A percentile compares a stretch with the other conserved stretches of the same genome.
Evolutionary conservation across 768 basidiomycete genomes (phyloP).

Genomic region (Jaapia argillacea): DNA sequence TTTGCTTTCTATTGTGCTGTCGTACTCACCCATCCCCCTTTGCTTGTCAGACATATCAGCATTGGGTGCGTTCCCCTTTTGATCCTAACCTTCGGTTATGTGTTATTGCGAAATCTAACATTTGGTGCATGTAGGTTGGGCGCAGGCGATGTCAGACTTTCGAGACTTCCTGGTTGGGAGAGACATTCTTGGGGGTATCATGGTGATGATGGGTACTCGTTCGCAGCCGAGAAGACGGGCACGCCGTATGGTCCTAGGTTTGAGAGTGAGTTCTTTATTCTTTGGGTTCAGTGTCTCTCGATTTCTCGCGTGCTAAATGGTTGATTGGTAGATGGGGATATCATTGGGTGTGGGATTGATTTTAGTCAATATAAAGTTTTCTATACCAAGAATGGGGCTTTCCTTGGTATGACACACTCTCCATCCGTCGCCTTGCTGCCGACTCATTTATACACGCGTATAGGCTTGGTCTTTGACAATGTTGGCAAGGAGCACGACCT

Average conservation of each 20-base stretch:
- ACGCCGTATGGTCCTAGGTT: slow-evolving; percentile 70
- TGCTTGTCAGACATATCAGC: slow-evolving; percentile 53
- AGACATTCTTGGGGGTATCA: slow-evolving; percentile 85
- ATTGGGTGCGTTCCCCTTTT: slow-evolving; percentile 49
- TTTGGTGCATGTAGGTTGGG: slow-evolving; percentile 62
- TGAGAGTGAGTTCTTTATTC: slow-evolving; percentile 47
- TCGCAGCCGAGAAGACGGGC: slow-evolving; percentile 65
- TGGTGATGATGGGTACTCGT: slow-evolving; percentile 79
- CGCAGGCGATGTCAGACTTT: slow-evolving; percentile 50
- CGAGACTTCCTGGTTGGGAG: slow-evolving; percentile 82
- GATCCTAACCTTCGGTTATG: slow-evolving; percentile 9
- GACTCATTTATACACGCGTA: neutral
- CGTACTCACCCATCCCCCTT: slow-evolving; percentile 10
- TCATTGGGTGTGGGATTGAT: slow-evolving; percentile 89
- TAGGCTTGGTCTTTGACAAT: slow-evolving; percentile 65
- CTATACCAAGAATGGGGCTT: slow-evolving; percentile 81
- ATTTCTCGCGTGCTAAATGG: no score
- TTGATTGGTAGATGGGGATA: slow-evolving; percentile 67
- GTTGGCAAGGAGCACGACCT: slow-evolving; percentile 56
- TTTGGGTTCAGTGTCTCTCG: neutral
- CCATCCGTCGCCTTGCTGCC: no score
- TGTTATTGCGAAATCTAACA: no score
- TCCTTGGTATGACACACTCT: slow-evolving; percentile 47
- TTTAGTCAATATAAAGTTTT: slow-evolving; percentile 74
- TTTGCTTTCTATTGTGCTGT: slow-evolving; percentile 1